These are phyloP conservation scores for Coccomyxa sp. DNA, from an alignment of 139 green algal species.

Conservation along the genomic window DNA sequence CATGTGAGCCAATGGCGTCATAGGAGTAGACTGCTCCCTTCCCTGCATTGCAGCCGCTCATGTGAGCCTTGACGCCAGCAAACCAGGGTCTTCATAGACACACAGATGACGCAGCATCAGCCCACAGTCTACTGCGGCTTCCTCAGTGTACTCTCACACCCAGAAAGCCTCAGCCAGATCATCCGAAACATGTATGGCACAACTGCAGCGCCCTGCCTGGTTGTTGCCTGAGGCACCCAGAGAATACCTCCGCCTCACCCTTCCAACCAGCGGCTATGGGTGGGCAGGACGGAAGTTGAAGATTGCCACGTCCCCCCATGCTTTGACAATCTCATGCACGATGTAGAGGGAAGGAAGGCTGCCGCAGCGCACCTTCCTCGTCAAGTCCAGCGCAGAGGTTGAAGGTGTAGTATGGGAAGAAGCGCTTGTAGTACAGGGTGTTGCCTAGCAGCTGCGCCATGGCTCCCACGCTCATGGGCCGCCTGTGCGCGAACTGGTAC, in stretches of 20 bases:
- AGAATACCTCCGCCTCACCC: too few relatives aligned
- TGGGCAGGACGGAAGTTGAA: too few relatives aligned
- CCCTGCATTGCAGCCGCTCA: conserved; percentile 45
- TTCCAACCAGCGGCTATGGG: too few relatives aligned
- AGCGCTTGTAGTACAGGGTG: conserved; percentile 96
- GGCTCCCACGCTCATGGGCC: conserved; percentile 82
- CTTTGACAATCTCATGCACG: too few relatives aligned
- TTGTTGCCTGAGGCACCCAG: too few relatives aligned
- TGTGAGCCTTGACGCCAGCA: not conserved
- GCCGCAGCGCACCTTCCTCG: conserved; percentile 59
- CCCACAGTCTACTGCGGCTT: too few relatives aligned
- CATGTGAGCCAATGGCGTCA: conserved; percentile 93
- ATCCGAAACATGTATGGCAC: too few relatives aligned
- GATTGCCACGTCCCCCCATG: too few relatives aligned
- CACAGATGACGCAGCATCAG: not conserved
- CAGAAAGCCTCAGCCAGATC: too few relatives aligned
- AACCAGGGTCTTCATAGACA: not conserved
- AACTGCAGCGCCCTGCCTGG: too few relatives aligned
- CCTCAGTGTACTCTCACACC: too few relatives aligned
- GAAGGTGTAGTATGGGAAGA: conserved; percentile 99
- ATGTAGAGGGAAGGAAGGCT: not conserved
- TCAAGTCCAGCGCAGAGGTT: conserved; percentile 95
- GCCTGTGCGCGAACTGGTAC: conserved; percentile 51
- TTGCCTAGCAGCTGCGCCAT: conserved; percentile 95
- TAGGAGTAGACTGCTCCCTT: conserved; percentile 96